Conservation (phyloP, 1,284 basidiomycete genomes). For the Papiliotrema fonsecae region DNA sequence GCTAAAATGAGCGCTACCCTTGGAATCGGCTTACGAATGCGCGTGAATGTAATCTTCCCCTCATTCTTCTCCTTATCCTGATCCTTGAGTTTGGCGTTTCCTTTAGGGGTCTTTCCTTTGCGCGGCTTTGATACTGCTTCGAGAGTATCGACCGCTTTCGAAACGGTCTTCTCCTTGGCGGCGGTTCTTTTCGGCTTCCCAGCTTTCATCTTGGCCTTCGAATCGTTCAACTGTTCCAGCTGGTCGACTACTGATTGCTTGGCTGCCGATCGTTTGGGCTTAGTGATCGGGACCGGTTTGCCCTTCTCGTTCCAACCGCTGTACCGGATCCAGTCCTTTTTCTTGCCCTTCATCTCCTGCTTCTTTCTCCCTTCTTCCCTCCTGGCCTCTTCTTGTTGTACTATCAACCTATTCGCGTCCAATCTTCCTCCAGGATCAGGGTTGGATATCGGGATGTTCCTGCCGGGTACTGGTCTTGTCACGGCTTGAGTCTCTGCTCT, state of each 20-base stretch:
- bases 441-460: background rate
- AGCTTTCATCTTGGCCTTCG: slow-evolving; percentile 4
- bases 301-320: background rate
- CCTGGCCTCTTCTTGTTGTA: background rate
- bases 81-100: background rate
- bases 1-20: slow-evolving; percentile 11
- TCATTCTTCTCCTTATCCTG: slow-evolving; percentile 2
- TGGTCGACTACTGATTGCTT: background rate
- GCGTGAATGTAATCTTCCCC: slow-evolving; percentile 16
- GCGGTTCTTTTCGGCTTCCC: slow-evolving; percentile 5
- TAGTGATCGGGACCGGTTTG: background rate
- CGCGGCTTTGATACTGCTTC: background rate
- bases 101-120: background rate
- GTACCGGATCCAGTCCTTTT: slow-evolving; percentile 5
- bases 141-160: background rate
- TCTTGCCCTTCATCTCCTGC: slow-evolving; percentile 8
- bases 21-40: slow-evolving; percentile 17
- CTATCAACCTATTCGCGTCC: background rate
- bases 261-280: background rate
- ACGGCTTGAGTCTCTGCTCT: background rate
- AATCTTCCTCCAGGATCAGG: slow-evolving; percentile 3
- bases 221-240: background rate
- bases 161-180: background rate
- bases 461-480: no score
- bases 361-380: slow-evolving; percentile 1